Evolutionary conservation across 139 green algal species (phyloP).

Genomic region (Microglena sp.): DNA sequence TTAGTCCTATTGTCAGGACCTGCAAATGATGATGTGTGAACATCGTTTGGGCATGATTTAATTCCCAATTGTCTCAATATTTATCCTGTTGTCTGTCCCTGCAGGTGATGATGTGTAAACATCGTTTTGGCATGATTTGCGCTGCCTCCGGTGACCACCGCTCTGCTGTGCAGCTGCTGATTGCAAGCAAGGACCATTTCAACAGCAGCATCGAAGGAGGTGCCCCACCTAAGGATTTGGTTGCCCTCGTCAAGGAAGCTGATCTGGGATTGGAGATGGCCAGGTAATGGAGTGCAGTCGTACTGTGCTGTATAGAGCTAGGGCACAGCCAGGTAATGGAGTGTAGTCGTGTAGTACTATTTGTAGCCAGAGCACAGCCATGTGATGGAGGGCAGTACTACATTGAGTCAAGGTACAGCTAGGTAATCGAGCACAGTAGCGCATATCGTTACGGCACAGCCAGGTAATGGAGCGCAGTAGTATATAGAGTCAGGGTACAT

Average conservation of each 20-base stretch:
- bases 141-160: conserved; percentile 36
- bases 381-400: too few relatives aligned
- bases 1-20: neutral
- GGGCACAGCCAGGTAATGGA: too few relatives aligned
- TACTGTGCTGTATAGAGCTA: neutral
- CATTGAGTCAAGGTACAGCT: too few relatives aligned
- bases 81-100: neutral
- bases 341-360: too few relatives aligned
- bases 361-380: too few relatives aligned
- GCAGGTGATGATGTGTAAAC: conserved; percentile 41
- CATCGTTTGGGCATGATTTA: conserved; percentile 23
- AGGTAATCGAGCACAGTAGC: too few relatives aligned
- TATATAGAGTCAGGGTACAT: too few relatives aligned
- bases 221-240: conserved; percentile 5
- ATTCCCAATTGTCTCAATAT: neutral
- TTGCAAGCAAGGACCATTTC: conserved; percentile 22
- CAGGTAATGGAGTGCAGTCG: conserved; percentile 14
- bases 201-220: neutral
- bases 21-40: conserved; percentile 8
- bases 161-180: conserved; percentile 33
- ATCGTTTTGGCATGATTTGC: conserved; percentile 48
- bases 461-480: too few relatives aligned
- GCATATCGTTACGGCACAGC: too few relatives aligned
- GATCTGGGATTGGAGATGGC: conserved; percentile 39
- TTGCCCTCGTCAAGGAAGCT: conserved; percentile 37